phyloP scores from a whole-genome alignment of 257 asterid species.

The Penstemon eatonii region DNA sequence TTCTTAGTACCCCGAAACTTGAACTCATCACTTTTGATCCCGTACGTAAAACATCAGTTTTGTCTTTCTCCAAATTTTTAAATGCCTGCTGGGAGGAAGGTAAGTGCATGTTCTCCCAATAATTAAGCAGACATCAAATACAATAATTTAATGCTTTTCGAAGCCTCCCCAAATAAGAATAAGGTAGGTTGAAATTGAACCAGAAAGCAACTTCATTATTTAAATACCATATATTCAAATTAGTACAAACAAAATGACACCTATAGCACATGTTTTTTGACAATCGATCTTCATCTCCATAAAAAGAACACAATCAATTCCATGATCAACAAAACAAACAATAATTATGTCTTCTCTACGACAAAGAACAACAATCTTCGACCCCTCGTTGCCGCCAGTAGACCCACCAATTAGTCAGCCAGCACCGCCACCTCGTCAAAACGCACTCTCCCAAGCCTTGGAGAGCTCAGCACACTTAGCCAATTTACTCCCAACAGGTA shows the following conservation, averaged over 20 bases:
- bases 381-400: conserved; percentile 2
- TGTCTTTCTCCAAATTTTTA: neutral
- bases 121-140: neutral
- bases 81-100: neutral
- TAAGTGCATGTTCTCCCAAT: neutral
- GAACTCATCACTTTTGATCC: too few relatives aligned
- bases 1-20: too few relatives aligned
- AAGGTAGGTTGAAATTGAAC: neutral
- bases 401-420: neutral
- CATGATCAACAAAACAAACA: neutral
- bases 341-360: conserved; percentile 40
- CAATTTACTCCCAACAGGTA: conserved; percentile 80
- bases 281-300: neutral
- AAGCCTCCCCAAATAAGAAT: neutral
- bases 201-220: neutral
- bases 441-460: conserved; percentile 44
- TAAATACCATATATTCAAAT: neutral
- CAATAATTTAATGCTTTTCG: neutral
- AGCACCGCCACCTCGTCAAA: conserved; percentile 35
- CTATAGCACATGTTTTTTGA: too few relatives aligned
- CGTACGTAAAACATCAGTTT: too few relatives aligned
- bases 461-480: conserved; percentile 64
- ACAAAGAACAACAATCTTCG: conserved; percentile 35
- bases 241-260: neutral
- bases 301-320: neutral